phyloP scores from a whole-genome alignment of 2,329 filamentous ascomycete genomes.

The Penicillium thymicola region DNA sequence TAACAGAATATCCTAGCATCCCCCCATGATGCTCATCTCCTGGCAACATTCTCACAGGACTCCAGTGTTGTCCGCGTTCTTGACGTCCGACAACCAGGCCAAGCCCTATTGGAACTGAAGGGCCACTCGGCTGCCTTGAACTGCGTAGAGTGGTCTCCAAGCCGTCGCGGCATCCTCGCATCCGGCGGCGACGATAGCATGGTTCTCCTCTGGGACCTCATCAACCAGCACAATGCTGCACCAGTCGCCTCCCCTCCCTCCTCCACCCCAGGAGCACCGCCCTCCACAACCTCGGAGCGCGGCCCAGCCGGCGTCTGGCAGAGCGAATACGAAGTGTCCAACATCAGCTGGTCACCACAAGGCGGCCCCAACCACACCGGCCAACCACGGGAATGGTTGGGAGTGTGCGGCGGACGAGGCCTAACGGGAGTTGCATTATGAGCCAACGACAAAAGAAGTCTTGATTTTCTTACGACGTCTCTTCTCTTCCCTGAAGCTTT shows the following conservation, averaged over 20 bases:
- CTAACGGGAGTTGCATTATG: constrained; percentile 45
- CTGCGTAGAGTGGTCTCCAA: constrained; percentile 93
- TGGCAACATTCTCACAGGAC: constrained; percentile 96
- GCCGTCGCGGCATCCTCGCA: constrained; percentile 79
- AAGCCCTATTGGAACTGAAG: constrained; percentile 87
- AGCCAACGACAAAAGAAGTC: constrained; percentile 13
- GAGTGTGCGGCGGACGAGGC: constrained; percentile 46
- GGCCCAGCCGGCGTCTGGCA: constrained; percentile 47
- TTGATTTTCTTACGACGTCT: constrained; percentile 6
- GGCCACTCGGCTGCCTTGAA: constrained; percentile 84
- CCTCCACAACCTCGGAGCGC: constrained; percentile 39
- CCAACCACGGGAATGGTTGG: constrained; percentile 41
- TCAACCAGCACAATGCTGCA: constrained; percentile 61
- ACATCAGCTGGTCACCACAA: constrained; percentile 48
- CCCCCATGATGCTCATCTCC: constrained; percentile 88
- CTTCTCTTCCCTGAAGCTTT: constrained; percentile 4
- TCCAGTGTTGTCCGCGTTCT: constrained; percentile 90
- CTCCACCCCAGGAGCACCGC: constrained; percentile 22
- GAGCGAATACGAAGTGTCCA: constrained; percentile 47
- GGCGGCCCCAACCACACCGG: constrained; percentile 34
- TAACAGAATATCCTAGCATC: constrained; percentile 57
- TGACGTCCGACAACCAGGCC: constrained; percentile 92
- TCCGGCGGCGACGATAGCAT: constrained; percentile 90
- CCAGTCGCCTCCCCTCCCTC: constrained; percentile 41
- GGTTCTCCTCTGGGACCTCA: constrained; percentile 89